Evolutionary conservation across 176 grass and related monocot species (phyloP), one percentile per base, ranked within the genome.

Genomic region (Cenchrus americanus): DNA sequence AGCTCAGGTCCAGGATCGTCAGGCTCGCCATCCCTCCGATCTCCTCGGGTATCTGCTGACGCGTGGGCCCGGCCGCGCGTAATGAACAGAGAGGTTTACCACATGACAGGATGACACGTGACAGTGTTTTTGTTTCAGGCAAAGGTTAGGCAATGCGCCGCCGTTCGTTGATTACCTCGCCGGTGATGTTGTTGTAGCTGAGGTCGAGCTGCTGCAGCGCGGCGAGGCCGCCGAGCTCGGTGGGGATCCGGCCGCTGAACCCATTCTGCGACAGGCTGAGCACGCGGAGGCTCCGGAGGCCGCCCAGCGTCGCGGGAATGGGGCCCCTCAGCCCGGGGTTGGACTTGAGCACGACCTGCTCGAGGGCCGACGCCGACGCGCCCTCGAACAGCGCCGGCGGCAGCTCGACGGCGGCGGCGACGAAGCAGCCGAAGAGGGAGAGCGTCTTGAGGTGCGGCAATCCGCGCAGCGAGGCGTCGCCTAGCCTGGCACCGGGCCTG

Each of bases 1-100:
- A 94, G 78, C 94, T 94, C 17, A 97, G 82, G 82, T 97, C 94
- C 32, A 97, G 82, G 78, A 97, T 97, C 75, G 91, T 84, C 60
- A 97, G 85, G 51, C 87, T 90, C 43, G 46, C 17, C 87, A 97
- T 83, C 22, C 87, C 89, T 5, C 91, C 89, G 17, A 97, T 62
- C 76, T 90, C 89, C 50, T 54, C 42, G 0, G 87, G 87, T 65
- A 88, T 76, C 85, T 87, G 69, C 66, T 67, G 18, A 6, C 2
- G 10, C 14, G 17, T 6, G 7, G 8, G 9, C 43, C 15, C n/a
- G n/a, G n/a, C n/a, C 8, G 24, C 17, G 66, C 18, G 8, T 41
- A 69, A 19, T 1, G 43, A 70, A 49, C 10, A 48, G 13, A 48
- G 13, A 47, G 24, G 13, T 10, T 71, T 5, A 13, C 14, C 1